A percentile compares a stretch with the other conserved stretches of the same genome.
These are phyloP conservation scores for Epichloe sylvatica DNA, from an alignment of 2,329 filamentous ascomycete species.

Conservation along the genomic window DNA sequence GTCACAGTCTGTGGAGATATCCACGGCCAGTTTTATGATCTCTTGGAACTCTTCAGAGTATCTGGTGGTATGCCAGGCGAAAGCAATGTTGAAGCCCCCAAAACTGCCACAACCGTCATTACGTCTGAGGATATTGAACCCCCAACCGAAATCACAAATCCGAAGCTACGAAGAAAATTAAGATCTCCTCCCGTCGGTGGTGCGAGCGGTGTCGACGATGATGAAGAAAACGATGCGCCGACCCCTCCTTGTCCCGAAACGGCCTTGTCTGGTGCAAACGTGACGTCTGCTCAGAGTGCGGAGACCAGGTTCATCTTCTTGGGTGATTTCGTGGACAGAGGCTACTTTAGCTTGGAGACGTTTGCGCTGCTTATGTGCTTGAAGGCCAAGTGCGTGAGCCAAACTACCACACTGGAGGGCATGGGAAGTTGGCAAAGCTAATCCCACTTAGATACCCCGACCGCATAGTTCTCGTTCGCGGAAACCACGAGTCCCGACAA, in stretches of 20 bases:
- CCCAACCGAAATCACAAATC: constrained; percentile 74
- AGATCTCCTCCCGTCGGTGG: constrained; percentile 28
- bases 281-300: constrained; percentile 30
- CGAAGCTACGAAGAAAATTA: constrained; percentile 76
- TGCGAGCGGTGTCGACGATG: constrained; percentile 36
- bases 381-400: constrained; percentile 48
- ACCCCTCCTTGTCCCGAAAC: constrained; percentile 18
- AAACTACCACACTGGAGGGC: not conserved
- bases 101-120: constrained; percentile 59
- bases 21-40: constrained; percentile 96
- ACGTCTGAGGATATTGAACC: constrained; percentile 87
- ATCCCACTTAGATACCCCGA: constrained; percentile 61
- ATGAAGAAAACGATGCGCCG: constrained; percentile 27
- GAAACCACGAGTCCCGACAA: constrained; percentile 94
- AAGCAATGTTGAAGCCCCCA: constrained; percentile 54
- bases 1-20: constrained; percentile 98
- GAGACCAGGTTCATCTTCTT: constrained; percentile 46
- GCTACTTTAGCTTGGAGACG: constrained; percentile 94
- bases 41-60: constrained; percentile 91
- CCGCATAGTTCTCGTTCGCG: constrained; percentile 87
- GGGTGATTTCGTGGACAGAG: constrained; percentile 94
- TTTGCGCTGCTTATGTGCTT: constrained; percentile 95
- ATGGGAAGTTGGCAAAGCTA: not conserved
- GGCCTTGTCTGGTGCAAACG: constrained; percentile 19
- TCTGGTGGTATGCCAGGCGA: constrained; percentile 94